Conservation (phyloP, 257 asterid genomes). For the Penstemon eatonii region DNA sequence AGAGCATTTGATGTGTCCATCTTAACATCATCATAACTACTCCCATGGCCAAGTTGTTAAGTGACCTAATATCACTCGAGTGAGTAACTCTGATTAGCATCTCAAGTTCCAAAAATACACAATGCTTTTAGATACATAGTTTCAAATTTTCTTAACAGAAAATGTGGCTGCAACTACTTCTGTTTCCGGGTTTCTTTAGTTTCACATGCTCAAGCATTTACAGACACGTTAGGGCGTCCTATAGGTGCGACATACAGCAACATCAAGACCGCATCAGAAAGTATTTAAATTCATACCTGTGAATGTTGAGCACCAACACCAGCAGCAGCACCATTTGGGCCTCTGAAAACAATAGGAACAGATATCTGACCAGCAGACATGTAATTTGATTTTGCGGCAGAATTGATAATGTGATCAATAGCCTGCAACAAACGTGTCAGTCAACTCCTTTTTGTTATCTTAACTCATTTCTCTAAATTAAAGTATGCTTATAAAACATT, state of each 20-base stretch:
- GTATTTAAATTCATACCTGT: slow-evolving; percentile 50
- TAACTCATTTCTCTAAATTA: neutral
- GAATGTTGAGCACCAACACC: slow-evolving; percentile 97
- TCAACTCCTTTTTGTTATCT: neutral
- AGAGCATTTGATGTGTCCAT: too few relatives aligned
- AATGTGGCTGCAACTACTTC: too few relatives aligned
- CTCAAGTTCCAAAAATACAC: too few relatives aligned
- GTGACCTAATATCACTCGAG: too few relatives aligned
- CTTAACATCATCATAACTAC: too few relatives aligned
- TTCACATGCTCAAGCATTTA: neutral
- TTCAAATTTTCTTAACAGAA: too few relatives aligned
- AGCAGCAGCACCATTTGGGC: slow-evolving; percentile 97
- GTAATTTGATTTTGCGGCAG: slow-evolving; percentile 91
- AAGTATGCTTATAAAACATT: neutral
- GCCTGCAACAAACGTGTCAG: slow-evolving; percentile 50
- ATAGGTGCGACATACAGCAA: neutral
- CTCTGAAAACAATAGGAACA: slow-evolving; percentile 86
- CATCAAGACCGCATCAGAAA: neutral
- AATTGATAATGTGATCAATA: slow-evolving; percentile 84
- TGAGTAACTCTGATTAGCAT: too few relatives aligned
- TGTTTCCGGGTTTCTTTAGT: too few relatives aligned
- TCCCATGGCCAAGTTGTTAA: too few relatives aligned
- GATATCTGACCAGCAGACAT: slow-evolving; percentile 88
- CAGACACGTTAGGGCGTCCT: neutral
- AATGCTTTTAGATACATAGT: too few relatives aligned